phyloP scores from a whole-genome alignment of 306 rosid genomes.

The Cyamopsis tetragonoloba region DNA sequence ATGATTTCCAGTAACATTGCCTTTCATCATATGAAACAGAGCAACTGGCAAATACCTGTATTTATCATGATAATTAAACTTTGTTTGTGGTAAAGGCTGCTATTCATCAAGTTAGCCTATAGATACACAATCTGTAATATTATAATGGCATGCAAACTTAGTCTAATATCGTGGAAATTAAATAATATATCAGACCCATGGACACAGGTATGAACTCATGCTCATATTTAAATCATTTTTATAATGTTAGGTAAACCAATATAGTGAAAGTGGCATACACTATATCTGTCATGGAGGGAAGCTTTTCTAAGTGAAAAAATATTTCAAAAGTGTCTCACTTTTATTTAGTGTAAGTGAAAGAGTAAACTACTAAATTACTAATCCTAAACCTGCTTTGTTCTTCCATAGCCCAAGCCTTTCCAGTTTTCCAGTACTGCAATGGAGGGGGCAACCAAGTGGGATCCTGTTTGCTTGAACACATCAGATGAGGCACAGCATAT shows the following conservation, averaged over 20 bases:
- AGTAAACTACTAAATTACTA: neutral
- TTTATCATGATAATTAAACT: slow-evolving; percentile 4
- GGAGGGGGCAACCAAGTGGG: slow-evolving; percentile 97
- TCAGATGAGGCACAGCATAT: slow-evolving; percentile 55
- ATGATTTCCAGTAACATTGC: neutral
- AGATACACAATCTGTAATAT: neutral
- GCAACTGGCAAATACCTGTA: neutral
- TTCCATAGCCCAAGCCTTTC: slow-evolving; percentile 49
- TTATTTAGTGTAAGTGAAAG: neutral
- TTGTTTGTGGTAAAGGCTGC: neutral
- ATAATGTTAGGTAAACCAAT: neutral
- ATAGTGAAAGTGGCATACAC: slow-evolving; percentile 11
- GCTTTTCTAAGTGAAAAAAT: neutral
- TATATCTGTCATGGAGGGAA: slow-evolving; percentile 10
- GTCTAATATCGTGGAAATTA: neutral
- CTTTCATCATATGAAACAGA: neutral
- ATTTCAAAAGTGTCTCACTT: neutral
- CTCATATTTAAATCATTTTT: neutral
- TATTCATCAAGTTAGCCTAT: neutral
- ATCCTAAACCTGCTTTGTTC: neutral
- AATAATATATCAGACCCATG: neutral
- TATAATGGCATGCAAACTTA: neutral
- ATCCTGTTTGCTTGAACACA: slow-evolving; percentile 59
- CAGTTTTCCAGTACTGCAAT: slow-evolving; percentile 60
- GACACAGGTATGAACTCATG: neutral